A percentile compares a stretch with the other conserved stretches of the same genome.
Conservation (phyloP, 139 green algal species). For the Astrephomene gubernaculifera region DNA sequence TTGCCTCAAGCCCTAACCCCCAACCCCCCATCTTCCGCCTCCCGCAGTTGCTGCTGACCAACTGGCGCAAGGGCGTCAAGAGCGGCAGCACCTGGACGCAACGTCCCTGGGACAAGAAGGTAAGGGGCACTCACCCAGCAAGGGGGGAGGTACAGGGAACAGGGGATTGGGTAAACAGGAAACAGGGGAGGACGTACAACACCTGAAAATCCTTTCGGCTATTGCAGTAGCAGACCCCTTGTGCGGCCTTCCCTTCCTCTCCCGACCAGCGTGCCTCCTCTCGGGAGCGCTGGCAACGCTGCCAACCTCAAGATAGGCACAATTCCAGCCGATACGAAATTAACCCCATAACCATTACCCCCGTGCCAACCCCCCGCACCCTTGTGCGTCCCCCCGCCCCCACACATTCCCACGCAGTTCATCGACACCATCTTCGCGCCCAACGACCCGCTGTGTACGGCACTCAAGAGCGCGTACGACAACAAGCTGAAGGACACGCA, state of each 20-base stretch:
- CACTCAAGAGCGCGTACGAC: constrained; percentile 41
- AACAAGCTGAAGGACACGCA: constrained; percentile 45
- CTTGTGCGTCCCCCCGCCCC: background rate
- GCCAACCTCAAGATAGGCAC: background rate
- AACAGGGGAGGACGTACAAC: background rate
- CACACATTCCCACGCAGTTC: constrained; percentile 29
- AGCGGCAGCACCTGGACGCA: constrained; percentile 2
- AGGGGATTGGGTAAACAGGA: background rate
- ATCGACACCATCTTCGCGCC: constrained; percentile 46
- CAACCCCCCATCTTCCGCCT: background rate
- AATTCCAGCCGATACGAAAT: background rate
- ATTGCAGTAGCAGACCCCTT: background rate
- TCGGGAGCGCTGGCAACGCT: background rate
- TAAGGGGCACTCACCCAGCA: no score
- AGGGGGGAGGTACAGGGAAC: background rate
- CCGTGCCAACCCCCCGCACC: background rate
- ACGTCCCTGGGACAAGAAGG: constrained; percentile 43
- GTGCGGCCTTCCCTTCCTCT: background rate
- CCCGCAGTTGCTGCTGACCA: constrained; percentile 24
- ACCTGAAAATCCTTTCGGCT: background rate
- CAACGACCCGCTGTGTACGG: constrained; percentile 45
- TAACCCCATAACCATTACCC: background rate
- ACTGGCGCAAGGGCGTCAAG: constrained; percentile 34
- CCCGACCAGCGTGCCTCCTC: background rate
- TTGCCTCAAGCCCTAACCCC: background rate